Evolutionary conservation across 441 rosid species (phyloP).

Genomic region (Populus hybrid): DNA sequence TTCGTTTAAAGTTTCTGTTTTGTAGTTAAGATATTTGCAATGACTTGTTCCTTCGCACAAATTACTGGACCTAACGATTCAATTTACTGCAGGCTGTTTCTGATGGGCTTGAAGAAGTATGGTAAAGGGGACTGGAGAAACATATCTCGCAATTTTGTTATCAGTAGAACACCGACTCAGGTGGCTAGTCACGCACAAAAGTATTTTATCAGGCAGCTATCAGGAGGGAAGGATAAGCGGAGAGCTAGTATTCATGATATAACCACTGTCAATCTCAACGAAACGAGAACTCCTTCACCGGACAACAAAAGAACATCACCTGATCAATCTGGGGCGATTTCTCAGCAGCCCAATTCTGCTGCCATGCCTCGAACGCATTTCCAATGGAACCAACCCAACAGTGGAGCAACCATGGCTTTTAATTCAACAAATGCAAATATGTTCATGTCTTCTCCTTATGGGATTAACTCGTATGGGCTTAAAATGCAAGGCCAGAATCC

Average conservation of each 20-base stretch:
- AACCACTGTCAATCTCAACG: constrained; percentile 72
- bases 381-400: constrained; percentile 49
- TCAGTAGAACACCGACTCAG: constrained; percentile 87
- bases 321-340: constrained; percentile 30
- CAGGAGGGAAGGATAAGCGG: constrained; percentile 95
- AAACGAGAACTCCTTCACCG: constrained; percentile 49
- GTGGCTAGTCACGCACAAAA: constrained; percentile 98
- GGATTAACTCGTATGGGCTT: constrained; percentile 35
- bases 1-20: not conserved
- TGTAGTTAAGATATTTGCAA: not conserved
- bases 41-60: not conserved
- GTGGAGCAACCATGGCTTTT: constrained; percentile 38
- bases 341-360: constrained; percentile 34
- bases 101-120: constrained; percentile 85
- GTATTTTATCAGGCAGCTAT: constrained; percentile 88
- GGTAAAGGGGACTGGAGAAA: constrained; percentile 99
- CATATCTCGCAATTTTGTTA: constrained; percentile 83
- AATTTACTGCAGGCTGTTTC: constrained; percentile 58
- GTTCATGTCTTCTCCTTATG: constrained; percentile 41
- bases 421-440: constrained; percentile 34
- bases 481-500: constrained; percentile 43
- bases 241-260: constrained; percentile 97
- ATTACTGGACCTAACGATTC: constrained; percentile 8
- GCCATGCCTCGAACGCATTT: constrained; percentile 39
- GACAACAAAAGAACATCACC: constrained; percentile 45